These are phyloP conservation scores for Rhytidhysteron rufulum DNA, from an alignment of 2,329 filamentous ascomycete species.

Conservation along the genomic window DNA sequence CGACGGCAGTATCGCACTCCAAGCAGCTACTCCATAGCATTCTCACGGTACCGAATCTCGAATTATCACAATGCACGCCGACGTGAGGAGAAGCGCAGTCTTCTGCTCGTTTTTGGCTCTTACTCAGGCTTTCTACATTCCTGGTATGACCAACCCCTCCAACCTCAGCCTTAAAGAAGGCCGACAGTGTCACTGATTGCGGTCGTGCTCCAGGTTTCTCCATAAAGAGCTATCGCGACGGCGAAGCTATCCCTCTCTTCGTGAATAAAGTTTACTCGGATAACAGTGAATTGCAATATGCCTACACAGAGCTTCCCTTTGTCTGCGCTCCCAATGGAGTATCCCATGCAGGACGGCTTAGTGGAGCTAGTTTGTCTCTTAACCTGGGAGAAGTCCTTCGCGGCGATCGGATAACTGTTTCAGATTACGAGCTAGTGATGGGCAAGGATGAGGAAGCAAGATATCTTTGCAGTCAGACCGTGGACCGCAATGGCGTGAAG, in stretches of 20 bases:
- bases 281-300: slow-evolving; percentile 85
- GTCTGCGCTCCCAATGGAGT: slow-evolving; percentile 75
- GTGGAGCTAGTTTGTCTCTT: slow-evolving; percentile 72
- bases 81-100: slow-evolving; percentile 8
- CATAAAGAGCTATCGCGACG: slow-evolving; percentile 71
- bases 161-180: not conserved
- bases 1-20: not conserved
- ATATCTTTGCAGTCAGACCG: slow-evolving; percentile 66
- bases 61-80: slow-evolving; percentile 14
- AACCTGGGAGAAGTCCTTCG: slow-evolving; percentile 85
- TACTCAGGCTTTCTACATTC: slow-evolving; percentile 75
- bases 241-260: slow-evolving; percentile 75
- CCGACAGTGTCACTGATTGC: not conserved
- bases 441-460: slow-evolving; percentile 69
- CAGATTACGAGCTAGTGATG: slow-evolving; percentile 79
- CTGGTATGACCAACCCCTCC: slow-evolving; percentile 53
- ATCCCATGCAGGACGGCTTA: slow-evolving; percentile 62
- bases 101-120: slow-evolving; percentile 31
- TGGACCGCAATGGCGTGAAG: slow-evolving; percentile 62
- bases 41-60: not conserved
- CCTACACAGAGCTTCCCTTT: slow-evolving; percentile 84
- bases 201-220: slow-evolving; percentile 64
- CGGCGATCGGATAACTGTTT: slow-evolving; percentile 79
- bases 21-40: not conserved
- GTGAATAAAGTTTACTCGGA: slow-evolving; percentile 93